Evolutionary conservation across 2,329 filamentous ascomycete species (phyloP), one percentile per base, ranked within the genome.

Genomic region (Lizonia empirigonia): DNA sequence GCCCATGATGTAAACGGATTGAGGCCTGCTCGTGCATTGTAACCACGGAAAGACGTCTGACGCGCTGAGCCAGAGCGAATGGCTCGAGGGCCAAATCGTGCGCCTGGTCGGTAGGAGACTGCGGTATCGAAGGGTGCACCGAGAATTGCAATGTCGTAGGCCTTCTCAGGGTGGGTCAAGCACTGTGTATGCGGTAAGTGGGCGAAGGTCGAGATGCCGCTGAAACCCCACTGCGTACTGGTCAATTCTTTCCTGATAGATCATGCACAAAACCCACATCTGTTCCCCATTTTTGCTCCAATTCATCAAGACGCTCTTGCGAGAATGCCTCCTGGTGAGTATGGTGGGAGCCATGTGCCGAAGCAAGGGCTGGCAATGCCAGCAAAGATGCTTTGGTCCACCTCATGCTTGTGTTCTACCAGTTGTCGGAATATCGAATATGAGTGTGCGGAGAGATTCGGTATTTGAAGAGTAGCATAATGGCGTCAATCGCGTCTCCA

Each of bases 1-100:
- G 89, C 88, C 88, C 89, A 93, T 46, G 82, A 87, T 32, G 79
- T 78, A 76, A 94, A 96, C 0, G 92, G 91, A 73, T 96, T 97
- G 60, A 96, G 82, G 30, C 81, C 82, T 1, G 90, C 91, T 18
- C 91, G 85, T 2, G 88, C 84, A 74, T 96, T 96, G 81, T 89
- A 91, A 67, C 88, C 88, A 33, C 90, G 84, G 71, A 88, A 90
- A 2, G 85, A 82, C 12, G 88, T 90, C 75, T 96, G 91, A 16
- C 91, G 85, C 7, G 87, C 82, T 24, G 90, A 93, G 32, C 90
- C 91, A 30, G 89, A 86, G 48, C 92, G 87, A 66, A 97, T 96
- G 33, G 90, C 90, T 35, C 90, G 85, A 26, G 92, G 92, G 0
- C 92, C 92, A 68, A 96, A 96, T 7, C 92, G 85, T 33, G 78